phyloP scores from a whole-genome alignment of 2,329 filamentous ascomycete species.

The Aspergillus eucalypticola region DNA sequence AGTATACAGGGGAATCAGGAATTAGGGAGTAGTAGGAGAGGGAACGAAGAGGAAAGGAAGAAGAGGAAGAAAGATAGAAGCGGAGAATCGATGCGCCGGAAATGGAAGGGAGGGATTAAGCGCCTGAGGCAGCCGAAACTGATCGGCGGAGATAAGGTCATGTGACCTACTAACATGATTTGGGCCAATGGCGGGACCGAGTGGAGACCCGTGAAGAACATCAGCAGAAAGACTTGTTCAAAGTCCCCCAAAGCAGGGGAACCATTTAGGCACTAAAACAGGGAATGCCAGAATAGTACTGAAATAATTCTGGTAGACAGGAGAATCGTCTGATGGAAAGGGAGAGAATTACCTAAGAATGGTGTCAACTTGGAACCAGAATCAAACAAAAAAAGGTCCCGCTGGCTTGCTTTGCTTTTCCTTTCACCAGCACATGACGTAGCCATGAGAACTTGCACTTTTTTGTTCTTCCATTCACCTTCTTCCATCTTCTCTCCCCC shows the following conservation, averaged over 20 bases:
- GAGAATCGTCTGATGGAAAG: no score
- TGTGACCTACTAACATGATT: not conserved
- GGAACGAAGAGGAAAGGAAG: not conserved
- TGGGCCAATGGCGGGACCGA: not conserved
- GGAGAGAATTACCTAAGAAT: no score
- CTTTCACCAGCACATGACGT: conserved; percentile 6
- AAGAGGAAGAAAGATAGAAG: not conserved
- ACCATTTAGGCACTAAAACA: no score
- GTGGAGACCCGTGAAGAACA: not conserved
- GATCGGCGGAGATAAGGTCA: not conserved
- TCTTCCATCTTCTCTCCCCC: not conserved
- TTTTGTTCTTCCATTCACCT: not conserved
- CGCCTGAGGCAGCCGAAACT: not conserved
- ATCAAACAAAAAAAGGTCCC: no score
- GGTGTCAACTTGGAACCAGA: no score
- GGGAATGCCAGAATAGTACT: no score
- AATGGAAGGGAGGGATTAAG: not conserved
- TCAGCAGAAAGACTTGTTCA: not conserved
- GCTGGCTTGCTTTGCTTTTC: not conserved
- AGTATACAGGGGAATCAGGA: not conserved
- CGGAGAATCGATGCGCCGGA: not conserved
- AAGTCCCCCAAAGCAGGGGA: no score
- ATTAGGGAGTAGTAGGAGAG: not conserved
- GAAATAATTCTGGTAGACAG: no score
- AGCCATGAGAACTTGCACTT: conserved; percentile 7